Conservation (phyloP, 2,329 filamentous ascomycete species). For the Lithohypha guttulata region DNA sequence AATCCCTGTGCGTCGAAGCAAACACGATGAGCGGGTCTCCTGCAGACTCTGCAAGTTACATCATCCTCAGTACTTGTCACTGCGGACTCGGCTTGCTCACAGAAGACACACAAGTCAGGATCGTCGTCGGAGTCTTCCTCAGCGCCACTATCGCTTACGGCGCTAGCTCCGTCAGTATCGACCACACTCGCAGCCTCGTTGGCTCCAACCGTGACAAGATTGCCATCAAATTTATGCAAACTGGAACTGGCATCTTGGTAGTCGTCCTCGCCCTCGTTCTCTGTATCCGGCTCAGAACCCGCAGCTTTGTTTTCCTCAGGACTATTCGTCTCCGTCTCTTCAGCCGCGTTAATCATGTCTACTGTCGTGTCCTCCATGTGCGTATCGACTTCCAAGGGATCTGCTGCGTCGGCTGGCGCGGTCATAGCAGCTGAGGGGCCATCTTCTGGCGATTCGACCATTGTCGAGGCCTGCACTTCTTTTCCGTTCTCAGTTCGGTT, state of each 20-base stretch:
- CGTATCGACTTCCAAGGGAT: too few relatives aligned
- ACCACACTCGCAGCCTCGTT: background rate
- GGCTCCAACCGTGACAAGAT: slow-evolving; percentile 21
- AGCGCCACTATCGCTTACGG: slow-evolving; percentile 1
- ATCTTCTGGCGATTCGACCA: too few relatives aligned
- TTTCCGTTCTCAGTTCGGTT: too few relatives aligned
- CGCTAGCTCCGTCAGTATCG: slow-evolving; percentile 4
- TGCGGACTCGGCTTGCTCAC: slow-evolving; percentile 30
- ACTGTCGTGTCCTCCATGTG: too few relatives aligned
- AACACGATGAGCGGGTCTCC: slow-evolving; percentile 79
- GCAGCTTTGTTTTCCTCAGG: too few relatives aligned
- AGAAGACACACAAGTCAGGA: slow-evolving; percentile 31
- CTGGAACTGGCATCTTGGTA: slow-evolving; percentile 28
- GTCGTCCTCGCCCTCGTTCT: slow-evolving; percentile 15
- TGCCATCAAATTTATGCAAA: slow-evolving; percentile 28
- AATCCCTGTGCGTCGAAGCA: slow-evolving; percentile 66
- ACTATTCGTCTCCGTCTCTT: slow-evolving; percentile 13
- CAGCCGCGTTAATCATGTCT: too few relatives aligned
- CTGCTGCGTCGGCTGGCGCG: too few relatives aligned
- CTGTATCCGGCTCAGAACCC: slow-evolving; percentile 1
- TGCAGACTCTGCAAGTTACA: slow-evolving; percentile 59
- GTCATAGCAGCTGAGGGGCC: too few relatives aligned
- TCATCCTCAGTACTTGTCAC: slow-evolving; percentile 28
- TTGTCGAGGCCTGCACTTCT: too few relatives aligned
- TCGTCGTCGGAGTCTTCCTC: slow-evolving; percentile 7